phyloP scores from a whole-genome alignment of 1,284 basidiomycete genomes.

The Crepidotus sp. region DNA sequence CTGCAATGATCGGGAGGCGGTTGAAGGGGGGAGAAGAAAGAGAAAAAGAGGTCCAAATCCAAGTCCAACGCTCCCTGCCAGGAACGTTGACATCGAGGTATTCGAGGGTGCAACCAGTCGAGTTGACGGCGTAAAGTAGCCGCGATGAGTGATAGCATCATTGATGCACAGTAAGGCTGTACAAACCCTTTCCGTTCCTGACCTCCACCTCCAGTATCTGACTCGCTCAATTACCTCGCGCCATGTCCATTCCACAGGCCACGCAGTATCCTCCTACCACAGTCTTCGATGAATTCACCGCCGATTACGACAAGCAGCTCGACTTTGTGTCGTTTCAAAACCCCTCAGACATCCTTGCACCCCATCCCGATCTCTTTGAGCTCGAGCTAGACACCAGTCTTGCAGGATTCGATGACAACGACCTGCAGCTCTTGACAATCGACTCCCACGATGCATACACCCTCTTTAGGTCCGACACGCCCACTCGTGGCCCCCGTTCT shows the following conservation, averaged over 20 bases:
- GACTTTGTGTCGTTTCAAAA: slow-evolving; percentile 64
- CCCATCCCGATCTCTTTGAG: slow-evolving; percentile 73
- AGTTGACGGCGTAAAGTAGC: too few species aligned
- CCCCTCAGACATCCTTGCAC: slow-evolving; percentile 57
- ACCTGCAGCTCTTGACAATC: slow-evolving; percentile 54
- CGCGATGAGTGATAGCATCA: too few species aligned
- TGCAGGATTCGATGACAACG: slow-evolving; percentile 50
- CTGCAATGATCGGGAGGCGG: too few species aligned
- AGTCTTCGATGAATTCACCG: slow-evolving; percentile 13
- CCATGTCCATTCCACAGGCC: slow-evolving; percentile 16
- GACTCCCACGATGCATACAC: slow-evolving; percentile 56
- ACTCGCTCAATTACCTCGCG: slow-evolving; percentile 10
- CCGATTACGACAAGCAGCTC: slow-evolving; percentile 29
- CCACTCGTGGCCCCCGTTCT: slow-evolving; percentile 62
- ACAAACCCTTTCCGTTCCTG: neutral
- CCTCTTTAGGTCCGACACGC: slow-evolving; percentile 52
- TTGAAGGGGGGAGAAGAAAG: too few species aligned
- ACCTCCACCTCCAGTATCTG: neutral
- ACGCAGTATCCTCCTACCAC: slow-evolving; percentile 16
- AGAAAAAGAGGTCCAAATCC: too few species aligned
- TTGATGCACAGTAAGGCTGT: slow-evolving; percentile 4
- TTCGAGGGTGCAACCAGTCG: too few species aligned
- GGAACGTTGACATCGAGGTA: too few species aligned
- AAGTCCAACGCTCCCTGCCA: too few species aligned
- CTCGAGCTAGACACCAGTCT: slow-evolving; percentile 67